Evolutionary conservation across 2,329 filamentous ascomycete genomes (phyloP), one percentile per base, ranked within the genome.

Genomic region (Akanthomyces uredinophilus): DNA sequence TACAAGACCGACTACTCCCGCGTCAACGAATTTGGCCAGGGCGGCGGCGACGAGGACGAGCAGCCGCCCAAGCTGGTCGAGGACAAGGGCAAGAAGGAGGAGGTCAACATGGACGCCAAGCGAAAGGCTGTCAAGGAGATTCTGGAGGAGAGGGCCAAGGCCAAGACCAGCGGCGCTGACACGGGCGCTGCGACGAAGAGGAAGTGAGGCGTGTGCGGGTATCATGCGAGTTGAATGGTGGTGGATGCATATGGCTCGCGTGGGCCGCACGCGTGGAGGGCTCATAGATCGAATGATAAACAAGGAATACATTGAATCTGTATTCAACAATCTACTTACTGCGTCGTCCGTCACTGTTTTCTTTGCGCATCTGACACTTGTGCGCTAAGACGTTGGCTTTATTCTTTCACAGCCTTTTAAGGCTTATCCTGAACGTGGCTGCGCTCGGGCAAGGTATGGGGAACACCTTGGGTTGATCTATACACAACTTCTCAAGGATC

Each of bases 21-120:
- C 65, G 90, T 99, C 72, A 99, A 99, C 75, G 95, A 99, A 76
- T 99, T 98, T 72, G 95, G 95, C 10, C 95, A 98, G 80, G 95
- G 94, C 41, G 95, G 95, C n/a, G 94, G 96, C n/a, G 90, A 91
- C 29, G 90, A 91, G 27, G 84, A 86, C 41, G 82, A 82, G 52
- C 82, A 83, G 68, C 72, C 72, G 44, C 70, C 71, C 51, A 73
- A 75, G 67, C 70, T 76, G 22, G 70, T 68, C 16, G 74, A 77
- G 63, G 68, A 68, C 24, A 73, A 74, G 67, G 70, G 72, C 6
- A 74, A 74, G 27, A 73, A 78, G 59, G 76, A 80, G 70, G 69
- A 72, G 57, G 69, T 71, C 62, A 70, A 73, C 43, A 73, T 73
- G 65, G 74, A 71, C 27, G 71, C 71, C 5, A 75, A 75, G 43